Evolutionary conservation across 768 basidiomycete genomes (phyloP).

Genomic region (Lactarius hatsudake): DNA sequence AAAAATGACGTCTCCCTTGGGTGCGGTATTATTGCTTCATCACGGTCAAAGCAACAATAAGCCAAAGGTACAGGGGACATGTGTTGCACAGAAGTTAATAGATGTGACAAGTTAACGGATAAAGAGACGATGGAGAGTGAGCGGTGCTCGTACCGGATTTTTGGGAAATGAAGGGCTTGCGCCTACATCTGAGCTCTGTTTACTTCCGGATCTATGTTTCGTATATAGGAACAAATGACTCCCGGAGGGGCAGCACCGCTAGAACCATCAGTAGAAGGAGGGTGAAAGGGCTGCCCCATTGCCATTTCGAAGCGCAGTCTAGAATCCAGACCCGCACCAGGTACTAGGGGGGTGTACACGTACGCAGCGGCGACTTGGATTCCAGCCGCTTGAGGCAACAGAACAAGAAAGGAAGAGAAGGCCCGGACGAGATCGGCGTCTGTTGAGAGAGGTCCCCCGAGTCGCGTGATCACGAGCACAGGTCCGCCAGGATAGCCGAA

Average conservation of each 20-base stretch:
- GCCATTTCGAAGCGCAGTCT: constrained; percentile 10
- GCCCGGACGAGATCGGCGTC: neutral
- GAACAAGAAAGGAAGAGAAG: neutral
- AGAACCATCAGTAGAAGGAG: neutral
- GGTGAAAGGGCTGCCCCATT: constrained; percentile 2
- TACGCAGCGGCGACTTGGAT: neutral
- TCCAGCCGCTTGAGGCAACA: neutral
- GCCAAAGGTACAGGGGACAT: constrained; percentile 5
- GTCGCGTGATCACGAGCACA: neutral
- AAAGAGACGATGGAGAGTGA: neutral
- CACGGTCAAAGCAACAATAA: constrained; percentile 2
- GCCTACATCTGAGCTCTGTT: neutral
- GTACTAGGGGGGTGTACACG: neutral
- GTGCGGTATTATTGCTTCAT: constrained; percentile 1
- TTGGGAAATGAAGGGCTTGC: constrained; percentile 13
- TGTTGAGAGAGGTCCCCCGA: neutral
- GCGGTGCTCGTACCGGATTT: neutral
- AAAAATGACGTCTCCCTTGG: neutral
- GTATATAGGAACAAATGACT: neutral
- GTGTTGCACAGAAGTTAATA: neutral
- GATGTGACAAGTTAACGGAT: neutral
- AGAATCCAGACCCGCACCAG: constrained; percentile 8
- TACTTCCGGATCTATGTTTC: neutral
- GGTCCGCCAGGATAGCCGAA: neutral
- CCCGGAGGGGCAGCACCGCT: neutral